Evolutionary conservation across 495 filamentous ascomycete species (phyloP), one percentile per base, ranked within the genome.

Genomic region (Articulospora tetracladia): DNA sequence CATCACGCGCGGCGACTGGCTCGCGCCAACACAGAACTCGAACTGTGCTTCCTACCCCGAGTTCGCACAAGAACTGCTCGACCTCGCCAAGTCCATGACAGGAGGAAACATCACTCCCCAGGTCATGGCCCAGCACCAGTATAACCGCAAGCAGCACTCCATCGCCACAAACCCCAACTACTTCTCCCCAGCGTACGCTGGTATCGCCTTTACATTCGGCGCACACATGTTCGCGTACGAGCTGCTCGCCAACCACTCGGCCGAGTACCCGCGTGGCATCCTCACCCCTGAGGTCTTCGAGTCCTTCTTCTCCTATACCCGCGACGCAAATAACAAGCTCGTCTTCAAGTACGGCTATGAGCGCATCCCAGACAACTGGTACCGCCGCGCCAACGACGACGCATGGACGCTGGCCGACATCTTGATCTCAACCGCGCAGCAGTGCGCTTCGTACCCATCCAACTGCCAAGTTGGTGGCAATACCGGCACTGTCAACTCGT

Each of bases 221-320:
- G 74, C 74, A 24, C 62, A 73, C 10, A 68, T 69, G 19, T 77
- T 74, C 68, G 59, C 75, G 17, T 77, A 75, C 63, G 69, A 74
- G 59, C 17, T 50, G 10, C 23, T 50, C 11, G 47, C 47, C 20
- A 50, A 50, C 47, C 47, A 50, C 25, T 50, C 47, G 11, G 23
- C 47, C 17, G 47, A 50, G 25, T 50, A 50, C 17, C 47, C 47
- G 8, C 8, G 47, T 6, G 47, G 47, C 4, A 8, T 50, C 47
- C 47, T 50, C 10, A 50, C 47, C 3, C 47, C 47, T 17, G 47
- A 50, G 17, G 47, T 50, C 4, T 50, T 50, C 25, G 47, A 50
- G 17, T 25, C 20, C 2, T 50, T 50, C 47, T 50, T 50, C 47
- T 25, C 22, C 7, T 50, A 50, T 22, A 50, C 47, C 2, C 24